Base-by-base conservation (phyloP, 1,284 basidiomycete species). In the Mycosarcoma mackinlayi region DNA sequence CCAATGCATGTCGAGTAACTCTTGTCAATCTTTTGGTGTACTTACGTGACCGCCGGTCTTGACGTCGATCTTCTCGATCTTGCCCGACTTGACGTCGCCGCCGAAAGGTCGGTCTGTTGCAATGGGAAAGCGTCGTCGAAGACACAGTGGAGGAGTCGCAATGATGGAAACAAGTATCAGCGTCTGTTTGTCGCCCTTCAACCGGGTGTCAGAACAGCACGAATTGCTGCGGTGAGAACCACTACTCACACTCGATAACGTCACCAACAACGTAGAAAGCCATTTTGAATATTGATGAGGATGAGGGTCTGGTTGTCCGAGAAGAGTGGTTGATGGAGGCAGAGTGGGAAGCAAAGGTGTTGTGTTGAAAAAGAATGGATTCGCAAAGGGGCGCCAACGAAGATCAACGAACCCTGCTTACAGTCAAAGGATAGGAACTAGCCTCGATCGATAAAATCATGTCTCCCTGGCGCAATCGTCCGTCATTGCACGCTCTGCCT, bases 71-170 rank as follows among this genome's bases (percentile, higher is more conserved):
- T 77, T 77, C 21, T 77, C 75, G 62, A 77, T 77, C 70, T 73
- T 77, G 68, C 75, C 75, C 21, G 67, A 60, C 70, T 74, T 67
- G 70, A 76, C 60, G 4, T 77, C 75, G 38, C 75, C 75, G 58
- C 73, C 75, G 55, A 77, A 77, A 41, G 73, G 75, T 52, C 75
- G 73, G 75, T 76, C 75, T 76, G 46, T n/a, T n/a, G n/a, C n/a
- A n/a, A n/a, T n/a, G n/a, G n/a, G n/a, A 7, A 21, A 42, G 28
- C 19, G 10, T 0, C 6, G 7, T 24, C 34, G 42, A 25, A 3
- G 2, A 39, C 38, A 16, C 23, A 6, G 33, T n/a, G 4, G 19
- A 31, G 1, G 11, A 21, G 6, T 44, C 21, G 11, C 34, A 31
- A 11, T 11, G 3, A 19, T 33, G 47, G 45, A 35, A 58, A 51